Percentiles rank a stretch among this genome's conserved stretches.
Conservation (phyloP, 83 land plant species). For the Diphasiastrum complanatum region DNA sequence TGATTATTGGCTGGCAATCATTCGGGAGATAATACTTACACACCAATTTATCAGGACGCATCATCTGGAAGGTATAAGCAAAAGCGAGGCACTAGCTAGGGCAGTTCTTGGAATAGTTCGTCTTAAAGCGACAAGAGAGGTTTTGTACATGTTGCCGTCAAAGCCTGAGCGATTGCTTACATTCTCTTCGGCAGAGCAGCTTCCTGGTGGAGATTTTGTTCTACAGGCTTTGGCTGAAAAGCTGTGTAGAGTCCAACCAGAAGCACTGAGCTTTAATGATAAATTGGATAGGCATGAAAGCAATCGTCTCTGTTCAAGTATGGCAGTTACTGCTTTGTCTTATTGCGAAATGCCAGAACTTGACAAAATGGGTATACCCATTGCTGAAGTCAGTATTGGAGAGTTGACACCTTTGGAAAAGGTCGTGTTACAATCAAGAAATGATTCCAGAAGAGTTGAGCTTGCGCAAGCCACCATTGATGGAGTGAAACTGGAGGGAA, state of each 20-base stretch:
- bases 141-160: conserved; percentile 51
- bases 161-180: conserved; percentile 48
- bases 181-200: conserved; percentile 49
- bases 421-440: conserved; percentile 40
- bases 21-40: conserved; percentile 45
- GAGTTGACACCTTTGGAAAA: conserved; percentile 37
- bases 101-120: conserved; percentile 49
- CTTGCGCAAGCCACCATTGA: conserved; percentile 49
- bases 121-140: conserved; percentile 68
- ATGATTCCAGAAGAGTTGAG: conserved; percentile 39
- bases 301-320: conserved; percentile 9
- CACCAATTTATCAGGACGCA: conserved; percentile 47
- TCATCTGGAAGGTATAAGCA: conserved; percentile 29
- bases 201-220: conserved; percentile 59
- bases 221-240: conserved; percentile 46
- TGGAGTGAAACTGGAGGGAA: conserved; percentile 56
- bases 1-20: conserved; percentile 69
- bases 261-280: conserved; percentile 27
- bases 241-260: conserved; percentile 10
- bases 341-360: neutral
- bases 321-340: conserved; percentile 3
- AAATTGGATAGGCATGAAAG: conserved; percentile 31
- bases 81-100: conserved; percentile 49
- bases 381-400: conserved; percentile 14
- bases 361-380: conserved; percentile 7